phyloP scores from a whole-genome alignment of 1,284 basidiomycete genomes.

The Ustilago shanxiensis region DNA sequence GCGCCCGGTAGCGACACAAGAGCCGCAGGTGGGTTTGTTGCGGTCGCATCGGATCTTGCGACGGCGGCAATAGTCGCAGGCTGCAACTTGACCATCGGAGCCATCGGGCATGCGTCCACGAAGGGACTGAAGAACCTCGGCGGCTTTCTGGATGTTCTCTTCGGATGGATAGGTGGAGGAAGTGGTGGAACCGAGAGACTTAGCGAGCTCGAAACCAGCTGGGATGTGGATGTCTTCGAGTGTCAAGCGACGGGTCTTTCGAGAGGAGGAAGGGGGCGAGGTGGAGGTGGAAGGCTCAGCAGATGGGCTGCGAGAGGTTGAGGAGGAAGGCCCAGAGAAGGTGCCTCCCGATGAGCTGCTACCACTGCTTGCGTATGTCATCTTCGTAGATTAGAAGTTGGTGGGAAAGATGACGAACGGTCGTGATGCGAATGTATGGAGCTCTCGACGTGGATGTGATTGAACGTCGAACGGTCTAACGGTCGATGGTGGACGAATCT shows the following conservation, averaged over 20 bases:
- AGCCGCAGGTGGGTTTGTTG: slow-evolving; percentile 53
- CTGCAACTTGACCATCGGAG: slow-evolving; percentile 51
- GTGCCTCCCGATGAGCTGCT: slow-evolving; percentile 31
- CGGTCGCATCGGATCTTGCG: slow-evolving; percentile 57
- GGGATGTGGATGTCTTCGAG: slow-evolving; percentile 52
- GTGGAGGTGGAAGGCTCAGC: slow-evolving; percentile 26
- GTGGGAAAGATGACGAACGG: no score
- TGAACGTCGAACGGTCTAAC: no score
- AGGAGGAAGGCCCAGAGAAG: slow-evolving; percentile 29
- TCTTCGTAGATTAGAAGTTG: no score
- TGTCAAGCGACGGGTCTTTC: slow-evolving; percentile 33
- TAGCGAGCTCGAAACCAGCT: slow-evolving; percentile 50
- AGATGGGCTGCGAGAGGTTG: slow-evolving; percentile 35
- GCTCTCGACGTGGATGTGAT: neutral
- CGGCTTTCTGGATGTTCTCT: slow-evolving; percentile 48
- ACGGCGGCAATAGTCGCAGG: slow-evolving; percentile 50
- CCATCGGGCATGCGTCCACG: slow-evolving; percentile 51
- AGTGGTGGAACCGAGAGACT: slow-evolving; percentile 32
- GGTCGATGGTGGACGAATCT: neutral
- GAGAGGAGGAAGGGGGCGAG: slow-evolving; percentile 25
- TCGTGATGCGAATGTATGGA: neutral
- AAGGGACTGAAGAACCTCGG: slow-evolving; percentile 43
- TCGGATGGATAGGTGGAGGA: slow-evolving; percentile 45
- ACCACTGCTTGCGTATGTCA: slow-evolving; percentile 40
- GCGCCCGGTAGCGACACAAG: slow-evolving; percentile 33